Percentiles rank a stretch among this genome's conserved stretches.
These are phyloP conservation scores for Naganishia vaughanmartiniae DNA, from an alignment of 768 basidiomycete species.

Conservation along the genomic window DNA sequence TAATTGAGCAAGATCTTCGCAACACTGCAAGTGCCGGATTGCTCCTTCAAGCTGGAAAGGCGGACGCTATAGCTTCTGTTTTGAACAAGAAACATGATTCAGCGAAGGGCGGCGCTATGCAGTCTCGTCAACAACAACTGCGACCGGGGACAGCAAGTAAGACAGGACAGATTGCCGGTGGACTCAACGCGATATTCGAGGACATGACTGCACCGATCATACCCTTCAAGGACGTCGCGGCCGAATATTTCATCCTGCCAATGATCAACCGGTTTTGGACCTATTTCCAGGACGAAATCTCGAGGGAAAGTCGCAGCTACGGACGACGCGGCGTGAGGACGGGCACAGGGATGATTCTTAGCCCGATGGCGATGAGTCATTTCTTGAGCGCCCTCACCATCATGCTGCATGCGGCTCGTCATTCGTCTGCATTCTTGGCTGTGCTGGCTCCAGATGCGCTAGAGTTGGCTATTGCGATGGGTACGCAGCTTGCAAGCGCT, in stretches of 20 bases:
- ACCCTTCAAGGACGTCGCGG: conserved; percentile 64
- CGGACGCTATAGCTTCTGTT: neutral
- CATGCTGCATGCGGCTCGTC: conserved; percentile 75
- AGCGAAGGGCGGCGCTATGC: neutral
- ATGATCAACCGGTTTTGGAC: conserved; percentile 91
- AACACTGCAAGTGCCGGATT: conserved; percentile 1
- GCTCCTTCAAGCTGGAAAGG: conserved; percentile 20
- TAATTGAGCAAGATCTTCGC: conserved; percentile 10
- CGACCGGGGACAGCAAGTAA: neutral
- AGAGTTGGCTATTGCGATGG: conserved; percentile 77
- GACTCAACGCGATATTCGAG: conserved; percentile 14
- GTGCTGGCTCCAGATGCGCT: conserved; percentile 77
- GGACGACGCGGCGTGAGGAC: conserved; percentile 57
- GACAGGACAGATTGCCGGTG: neutral
- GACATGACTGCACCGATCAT: conserved; percentile 36
- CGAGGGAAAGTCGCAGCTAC: conserved; percentile 60
- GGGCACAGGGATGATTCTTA: conserved; percentile 78
- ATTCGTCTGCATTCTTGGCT: conserved; percentile 75
- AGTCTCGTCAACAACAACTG: conserved; percentile 8
- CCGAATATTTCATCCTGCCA: conserved; percentile 83
- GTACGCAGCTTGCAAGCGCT: conserved; percentile 62
- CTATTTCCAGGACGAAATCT: conserved; percentile 81
- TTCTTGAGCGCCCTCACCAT: conserved; percentile 73
- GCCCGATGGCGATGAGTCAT: conserved; percentile 70
- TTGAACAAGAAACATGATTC: neutral